Percentiles rank a stretch among this genome's conserved stretches.
phyloP scores from a whole-genome alignment of 306 rosid species.

The Herpetospermum pedunculosum region DNA sequence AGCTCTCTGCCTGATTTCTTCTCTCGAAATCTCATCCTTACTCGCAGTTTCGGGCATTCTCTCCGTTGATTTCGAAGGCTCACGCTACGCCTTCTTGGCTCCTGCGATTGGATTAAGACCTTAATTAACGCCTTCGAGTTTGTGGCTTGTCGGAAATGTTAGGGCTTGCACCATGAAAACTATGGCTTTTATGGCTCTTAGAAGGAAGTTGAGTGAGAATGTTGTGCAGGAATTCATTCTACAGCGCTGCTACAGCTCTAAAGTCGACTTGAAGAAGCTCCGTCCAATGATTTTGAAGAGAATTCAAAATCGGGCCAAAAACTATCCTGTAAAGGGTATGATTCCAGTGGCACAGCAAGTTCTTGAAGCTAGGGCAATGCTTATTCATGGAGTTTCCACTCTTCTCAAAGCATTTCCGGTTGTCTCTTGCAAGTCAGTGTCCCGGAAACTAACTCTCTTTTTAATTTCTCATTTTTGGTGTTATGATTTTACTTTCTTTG shows the following conservation, averaged over 20 bases:
- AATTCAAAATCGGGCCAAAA: constrained; percentile 42
- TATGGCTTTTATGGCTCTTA: constrained; percentile 24
- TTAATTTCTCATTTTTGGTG: not conserved
- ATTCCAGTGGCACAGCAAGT: constrained; percentile 62
- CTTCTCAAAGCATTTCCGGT: constrained; percentile 46
- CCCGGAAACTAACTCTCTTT: not conserved
- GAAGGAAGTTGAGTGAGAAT: constrained; percentile 14
- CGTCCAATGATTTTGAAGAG: constrained; percentile 64
- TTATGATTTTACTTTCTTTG: not conserved
- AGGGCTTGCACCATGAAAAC: not conserved
- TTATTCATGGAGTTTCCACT: constrained; percentile 57
- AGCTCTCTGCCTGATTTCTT: not conserved
- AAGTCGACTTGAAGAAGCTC: constrained; percentile 37
- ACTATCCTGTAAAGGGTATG: constrained; percentile 48
- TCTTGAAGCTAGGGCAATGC: constrained; percentile 33
- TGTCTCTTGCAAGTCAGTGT: constrained; percentile 68
- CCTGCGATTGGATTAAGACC: not conserved
- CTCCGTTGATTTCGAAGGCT: not conserved
- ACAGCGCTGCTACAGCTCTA: constrained; percentile 16
- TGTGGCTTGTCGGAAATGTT: not conserved
- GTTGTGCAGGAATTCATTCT: constrained; percentile 6
- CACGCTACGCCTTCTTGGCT: not conserved
- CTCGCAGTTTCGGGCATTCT: too few species aligned
- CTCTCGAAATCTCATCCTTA: not conserved
- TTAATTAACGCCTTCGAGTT: not conserved